Percentiles rank a stretch among this genome's conserved stretches.
Conservation (phyloP, 345 rosid genomes). For the Murraya paniculata region DNA sequence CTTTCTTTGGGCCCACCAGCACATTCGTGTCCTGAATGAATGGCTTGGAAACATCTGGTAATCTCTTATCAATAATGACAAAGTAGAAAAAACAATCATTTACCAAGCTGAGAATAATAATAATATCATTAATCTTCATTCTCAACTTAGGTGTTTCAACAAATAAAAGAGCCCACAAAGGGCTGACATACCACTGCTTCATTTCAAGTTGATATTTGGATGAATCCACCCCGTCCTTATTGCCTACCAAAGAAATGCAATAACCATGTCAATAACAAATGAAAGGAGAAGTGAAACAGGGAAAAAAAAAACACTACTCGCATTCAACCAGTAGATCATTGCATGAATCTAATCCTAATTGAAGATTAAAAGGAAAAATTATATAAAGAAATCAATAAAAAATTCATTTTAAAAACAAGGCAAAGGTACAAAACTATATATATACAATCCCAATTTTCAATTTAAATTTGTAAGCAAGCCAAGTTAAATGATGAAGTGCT, state of each 20-base stretch:
- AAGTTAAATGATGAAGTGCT: neutral
- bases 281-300: neutral
- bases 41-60: neutral
- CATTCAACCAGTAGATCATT: neutral
- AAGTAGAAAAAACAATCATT: neutral
- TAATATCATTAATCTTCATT: neutral
- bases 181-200: slow-evolving; percentile 61
- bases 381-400: neutral
- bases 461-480: neutral
- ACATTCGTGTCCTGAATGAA: slow-evolving; percentile 58
- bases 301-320: neutral
- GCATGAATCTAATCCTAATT: neutral
- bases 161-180: neutral
- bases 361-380: neutral
- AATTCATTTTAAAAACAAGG: neutral
- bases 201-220: slow-evolving; percentile 85
- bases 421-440: neutral
- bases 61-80: neutral
- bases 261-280: neutral
- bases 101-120: neutral
- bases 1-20: slow-evolving; percentile 84
- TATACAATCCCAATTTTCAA: neutral
- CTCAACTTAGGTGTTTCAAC: neutral
- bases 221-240: slow-evolving; percentile 94
- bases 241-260: slow-evolving; percentile 47